These are phyloP conservation scores for Penicillium dipodomyicola DNA, from an alignment of 495 filamentous ascomycete genomes.

Conservation along the genomic window DNA sequence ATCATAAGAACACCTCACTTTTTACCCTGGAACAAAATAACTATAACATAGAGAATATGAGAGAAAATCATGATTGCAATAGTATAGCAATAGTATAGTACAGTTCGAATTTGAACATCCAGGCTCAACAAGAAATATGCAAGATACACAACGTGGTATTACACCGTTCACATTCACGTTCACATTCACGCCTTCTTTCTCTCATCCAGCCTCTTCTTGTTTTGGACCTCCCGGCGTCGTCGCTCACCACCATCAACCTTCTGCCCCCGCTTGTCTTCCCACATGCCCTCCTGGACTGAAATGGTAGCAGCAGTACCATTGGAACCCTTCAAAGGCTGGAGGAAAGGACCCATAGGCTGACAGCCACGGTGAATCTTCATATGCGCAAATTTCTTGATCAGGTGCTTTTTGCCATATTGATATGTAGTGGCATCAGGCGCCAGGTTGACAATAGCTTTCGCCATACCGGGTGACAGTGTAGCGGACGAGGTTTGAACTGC, in stretches of 20 bases:
- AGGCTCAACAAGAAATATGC: conserved; percentile 23
- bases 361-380: conserved; percentile 63
- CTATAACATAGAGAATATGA: background rate
- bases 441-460: conserved; percentile 72
- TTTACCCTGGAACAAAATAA: background rate
- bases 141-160: conserved; percentile 15
- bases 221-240: conserved; percentile 76
- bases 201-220: conserved; percentile 58
- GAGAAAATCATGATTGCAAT: conserved; percentile 14
- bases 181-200: conserved; percentile 36
- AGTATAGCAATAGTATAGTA: conserved; percentile 25
- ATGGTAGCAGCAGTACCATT: conserved; percentile 61
- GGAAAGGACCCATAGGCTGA: conserved; percentile 68
- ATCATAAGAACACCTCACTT: background rate
- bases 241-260: conserved; percentile 98
- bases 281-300: conserved; percentile 76
- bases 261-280: conserved; percentile 76
- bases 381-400: conserved; percentile 53
- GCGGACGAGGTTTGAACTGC: conserved; percentile 32
- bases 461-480: conserved; percentile 51
- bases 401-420: conserved; percentile 33
- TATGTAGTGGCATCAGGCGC: conserved; percentile 50
- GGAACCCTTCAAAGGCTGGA: conserved; percentile 61
- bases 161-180: conserved; percentile 13
- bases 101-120: conserved; percentile 21